These are phyloP conservation scores for Aquilaria malaccensis DNA, from an alignment of 345 rosid species.

Conservation along the genomic window DNA sequence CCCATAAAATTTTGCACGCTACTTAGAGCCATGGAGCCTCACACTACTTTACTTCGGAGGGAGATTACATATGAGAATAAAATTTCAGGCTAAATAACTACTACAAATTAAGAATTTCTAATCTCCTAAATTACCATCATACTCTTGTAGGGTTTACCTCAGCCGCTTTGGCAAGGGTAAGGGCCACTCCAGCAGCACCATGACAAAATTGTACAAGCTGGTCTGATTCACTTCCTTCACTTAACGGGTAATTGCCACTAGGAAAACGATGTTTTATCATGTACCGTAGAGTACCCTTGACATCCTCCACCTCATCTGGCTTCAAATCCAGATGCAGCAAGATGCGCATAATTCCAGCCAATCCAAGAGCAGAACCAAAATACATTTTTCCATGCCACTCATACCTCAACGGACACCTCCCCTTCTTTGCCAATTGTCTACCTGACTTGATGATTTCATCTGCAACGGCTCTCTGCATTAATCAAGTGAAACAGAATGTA, in stretches of 20 bases:
- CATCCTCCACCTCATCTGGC: constrained; percentile 51
- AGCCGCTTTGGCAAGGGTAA: constrained; percentile 60
- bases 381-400: constrained; percentile 77
- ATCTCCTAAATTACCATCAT: too few species aligned
- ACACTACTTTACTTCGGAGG: too few species aligned
- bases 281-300: constrained; percentile 51
- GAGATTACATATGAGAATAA: too few species aligned
- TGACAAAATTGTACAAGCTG: constrained; percentile 76
- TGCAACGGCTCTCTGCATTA: constrained; percentile 40
- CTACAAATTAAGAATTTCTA: too few species aligned
- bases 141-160: constrained; percentile 28
- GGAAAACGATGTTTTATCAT: constrained; percentile 51
- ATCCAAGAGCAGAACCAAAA: constrained; percentile 74
- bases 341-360: constrained; percentile 63
- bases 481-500: neutral
- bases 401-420: constrained; percentile 55
- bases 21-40: too few species aligned
- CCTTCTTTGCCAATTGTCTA: constrained; percentile 31
- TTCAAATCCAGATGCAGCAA: constrained; percentile 63
- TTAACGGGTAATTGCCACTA: constrained; percentile 61
- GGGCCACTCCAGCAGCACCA: constrained; percentile 63
- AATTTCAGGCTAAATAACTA: too few species aligned
- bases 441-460: constrained; percentile 51
- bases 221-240: constrained; percentile 44
- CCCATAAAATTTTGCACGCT: too few species aligned